Percentiles rank a stretch among this genome's conserved stretches.
These are phyloP conservation scores for Acidiella bohemica DNA, from an alignment of 495 filamentous ascomycete species.

Conservation along the genomic window DNA sequence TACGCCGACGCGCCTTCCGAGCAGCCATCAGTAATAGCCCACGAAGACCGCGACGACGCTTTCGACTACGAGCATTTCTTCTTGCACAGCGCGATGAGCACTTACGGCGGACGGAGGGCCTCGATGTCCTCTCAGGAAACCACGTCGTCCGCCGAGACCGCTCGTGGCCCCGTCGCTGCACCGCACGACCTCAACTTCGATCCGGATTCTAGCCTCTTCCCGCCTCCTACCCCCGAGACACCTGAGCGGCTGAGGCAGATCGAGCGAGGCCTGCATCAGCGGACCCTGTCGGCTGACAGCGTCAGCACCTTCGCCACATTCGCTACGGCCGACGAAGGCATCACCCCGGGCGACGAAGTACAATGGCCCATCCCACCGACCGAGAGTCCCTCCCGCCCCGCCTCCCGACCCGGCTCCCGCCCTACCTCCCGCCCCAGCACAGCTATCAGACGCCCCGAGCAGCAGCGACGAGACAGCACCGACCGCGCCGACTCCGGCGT, in stretches of 20 bases:
- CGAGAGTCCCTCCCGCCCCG: background rate
- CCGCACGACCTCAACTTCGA: conserved; percentile 5
- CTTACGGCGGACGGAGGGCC: conserved; percentile 36
- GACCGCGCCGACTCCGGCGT: conserved; percentile 21
- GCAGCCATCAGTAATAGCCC: conserved; percentile 34
- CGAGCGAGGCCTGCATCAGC: conserved; percentile 29
- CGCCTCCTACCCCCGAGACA: conserved; percentile 17
- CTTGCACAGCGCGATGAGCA: conserved; percentile 79
- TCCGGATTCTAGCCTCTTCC: background rate
- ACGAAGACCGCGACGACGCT: conserved; percentile 92
- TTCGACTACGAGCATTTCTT: conserved; percentile 98
- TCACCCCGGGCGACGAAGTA: conserved; percentile 5
- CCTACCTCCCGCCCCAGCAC: conserved; percentile 9
- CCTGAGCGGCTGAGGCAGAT: conserved; percentile 14
- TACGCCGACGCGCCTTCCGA: conserved; percentile 48
- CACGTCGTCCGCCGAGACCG: conserved; percentile 63
- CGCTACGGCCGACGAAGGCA: conserved; percentile 65
- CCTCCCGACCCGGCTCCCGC: background rate
- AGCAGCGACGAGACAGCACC: conserved; percentile 3
- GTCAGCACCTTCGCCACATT: conserved; percentile 69
- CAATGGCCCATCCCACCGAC: conserved; percentile 12
- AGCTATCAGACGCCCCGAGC: conserved; percentile 5
- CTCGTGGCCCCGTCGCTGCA: conserved; percentile 35
- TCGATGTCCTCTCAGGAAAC: conserved; percentile 43
- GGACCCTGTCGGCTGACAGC: conserved; percentile 52